Conservation (phyloP, 2,329 filamentous ascomycete genomes). For the Macroventuria anomochaeta region DNA sequence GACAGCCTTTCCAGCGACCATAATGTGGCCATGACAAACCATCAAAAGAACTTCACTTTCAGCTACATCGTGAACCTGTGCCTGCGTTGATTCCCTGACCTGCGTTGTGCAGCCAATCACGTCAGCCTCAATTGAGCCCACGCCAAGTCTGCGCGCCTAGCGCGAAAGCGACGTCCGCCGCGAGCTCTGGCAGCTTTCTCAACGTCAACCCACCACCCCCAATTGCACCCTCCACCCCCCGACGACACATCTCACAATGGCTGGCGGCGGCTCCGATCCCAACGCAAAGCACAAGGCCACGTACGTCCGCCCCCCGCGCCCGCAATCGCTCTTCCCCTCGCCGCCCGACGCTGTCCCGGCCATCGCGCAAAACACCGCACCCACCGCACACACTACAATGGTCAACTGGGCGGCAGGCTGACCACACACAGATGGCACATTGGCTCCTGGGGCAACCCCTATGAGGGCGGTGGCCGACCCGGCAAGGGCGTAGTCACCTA, state of each 20-base stretch:
- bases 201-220: constrained; percentile 28
- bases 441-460: constrained; percentile 48
- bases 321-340: constrained; percentile 15
- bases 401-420: constrained; percentile 23
- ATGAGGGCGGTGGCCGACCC: constrained; percentile 49
- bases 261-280: constrained; percentile 37
- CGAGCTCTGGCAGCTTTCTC: constrained; percentile 27
- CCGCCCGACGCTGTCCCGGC: constrained; percentile 11
- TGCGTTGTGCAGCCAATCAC: constrained; percentile 5
- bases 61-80: no score
- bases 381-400: background rate
- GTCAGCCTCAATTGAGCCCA: background rate
- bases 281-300: constrained; percentile 37
- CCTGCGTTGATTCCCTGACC: background rate
- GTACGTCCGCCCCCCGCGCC: constrained; percentile 31
- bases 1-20: background rate
- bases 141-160: constrained; percentile 11
- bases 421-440: constrained; percentile 43
- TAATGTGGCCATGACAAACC: background rate
- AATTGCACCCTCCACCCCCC: constrained; percentile 27
- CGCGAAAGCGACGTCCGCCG: constrained; percentile 1
- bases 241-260: constrained; percentile 33
- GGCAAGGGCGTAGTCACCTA: constrained; percentile 73
- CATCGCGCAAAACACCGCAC: constrained; percentile 15
- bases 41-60: no score